Conservation (phyloP, 352 stramenopile genomes). For the Phytopythium mirpurense region DNA sequence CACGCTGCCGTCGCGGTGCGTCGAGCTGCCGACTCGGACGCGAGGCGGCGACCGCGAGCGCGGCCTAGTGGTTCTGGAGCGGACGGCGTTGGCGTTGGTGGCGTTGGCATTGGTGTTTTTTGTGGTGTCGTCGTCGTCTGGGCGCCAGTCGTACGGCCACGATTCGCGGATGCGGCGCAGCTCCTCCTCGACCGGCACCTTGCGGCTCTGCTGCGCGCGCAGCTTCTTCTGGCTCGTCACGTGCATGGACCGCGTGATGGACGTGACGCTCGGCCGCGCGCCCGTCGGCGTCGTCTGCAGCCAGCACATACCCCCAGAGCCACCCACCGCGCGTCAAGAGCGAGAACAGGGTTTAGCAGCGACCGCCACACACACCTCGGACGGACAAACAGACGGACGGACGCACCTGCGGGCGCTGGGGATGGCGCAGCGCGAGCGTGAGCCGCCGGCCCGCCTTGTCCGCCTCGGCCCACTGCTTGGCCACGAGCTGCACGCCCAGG, state of each 20-base stretch:
- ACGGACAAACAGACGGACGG: no score
- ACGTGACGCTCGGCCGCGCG: constrained; percentile 22
- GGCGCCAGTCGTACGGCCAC: constrained; percentile 59
- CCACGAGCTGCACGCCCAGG: constrained; percentile 45
- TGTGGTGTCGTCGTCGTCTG: no score
- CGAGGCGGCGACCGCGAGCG: constrained; percentile 2
- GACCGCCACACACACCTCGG: no score
- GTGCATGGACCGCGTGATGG: constrained; percentile 48
- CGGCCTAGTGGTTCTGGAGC: background rate
- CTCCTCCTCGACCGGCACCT: constrained; percentile 28
- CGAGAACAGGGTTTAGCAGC: no score
- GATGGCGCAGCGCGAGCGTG: background rate
- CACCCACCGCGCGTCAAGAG: no score
- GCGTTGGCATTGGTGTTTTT: background rate
- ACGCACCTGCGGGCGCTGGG: background rate
- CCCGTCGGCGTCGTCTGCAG: constrained; percentile 25
- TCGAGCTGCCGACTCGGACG: background rate
- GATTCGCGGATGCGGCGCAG: constrained; percentile 56
- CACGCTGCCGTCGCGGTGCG: constrained; percentile 2
- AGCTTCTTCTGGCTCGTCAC: constrained; percentile 33
- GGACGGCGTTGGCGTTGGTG: no score
- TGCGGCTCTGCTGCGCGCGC: constrained; percentile 4
- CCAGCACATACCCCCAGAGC: no score
- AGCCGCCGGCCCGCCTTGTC: constrained; percentile 27
- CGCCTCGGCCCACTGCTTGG: constrained; percentile 49